Evolutionary conservation across 2,329 filamentous ascomycete genomes (phyloP).

Genomic region (Hirsutella rhossiliensis): DNA sequence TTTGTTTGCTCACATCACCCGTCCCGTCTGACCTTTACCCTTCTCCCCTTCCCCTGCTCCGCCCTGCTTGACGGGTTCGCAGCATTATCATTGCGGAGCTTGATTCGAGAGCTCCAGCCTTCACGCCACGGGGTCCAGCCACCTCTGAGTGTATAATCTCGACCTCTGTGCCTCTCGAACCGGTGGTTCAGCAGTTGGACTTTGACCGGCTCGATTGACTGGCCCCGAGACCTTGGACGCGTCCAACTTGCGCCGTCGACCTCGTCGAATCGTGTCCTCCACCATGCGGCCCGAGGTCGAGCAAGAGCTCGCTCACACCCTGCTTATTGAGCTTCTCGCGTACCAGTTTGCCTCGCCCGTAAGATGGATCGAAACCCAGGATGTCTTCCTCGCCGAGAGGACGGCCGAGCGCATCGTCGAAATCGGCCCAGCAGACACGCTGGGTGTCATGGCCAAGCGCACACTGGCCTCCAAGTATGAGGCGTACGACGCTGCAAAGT

Average conservation of each 20-base stretch:
- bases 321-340: constrained; percentile 96
- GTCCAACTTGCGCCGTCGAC: neutral
- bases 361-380: constrained; percentile 99
- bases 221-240: neutral
- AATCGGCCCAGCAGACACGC: constrained; percentile 89
- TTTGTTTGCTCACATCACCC: neutral
- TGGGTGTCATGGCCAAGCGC: constrained; percentile 94
- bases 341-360: constrained; percentile 99
- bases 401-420: constrained; percentile 95
- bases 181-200: neutral
- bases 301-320: constrained; percentile 96
- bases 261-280: constrained; percentile 12
- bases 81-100: neutral
- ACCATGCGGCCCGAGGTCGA: constrained; percentile 96
- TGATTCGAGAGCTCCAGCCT: neutral
- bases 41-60: neutral
- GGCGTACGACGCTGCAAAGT: constrained; percentile 94
- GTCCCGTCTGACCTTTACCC: neutral
- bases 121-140: neutral
- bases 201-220: neutral
- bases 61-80: neutral
- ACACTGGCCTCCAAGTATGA: constrained; percentile 96
- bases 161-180: neutral
- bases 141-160: neutral
- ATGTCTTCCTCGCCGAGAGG: constrained; percentile 97